phyloP scores from a whole-genome alignment of 352 stramenopile genomes.

The Phytophthora parvispora region DNA sequence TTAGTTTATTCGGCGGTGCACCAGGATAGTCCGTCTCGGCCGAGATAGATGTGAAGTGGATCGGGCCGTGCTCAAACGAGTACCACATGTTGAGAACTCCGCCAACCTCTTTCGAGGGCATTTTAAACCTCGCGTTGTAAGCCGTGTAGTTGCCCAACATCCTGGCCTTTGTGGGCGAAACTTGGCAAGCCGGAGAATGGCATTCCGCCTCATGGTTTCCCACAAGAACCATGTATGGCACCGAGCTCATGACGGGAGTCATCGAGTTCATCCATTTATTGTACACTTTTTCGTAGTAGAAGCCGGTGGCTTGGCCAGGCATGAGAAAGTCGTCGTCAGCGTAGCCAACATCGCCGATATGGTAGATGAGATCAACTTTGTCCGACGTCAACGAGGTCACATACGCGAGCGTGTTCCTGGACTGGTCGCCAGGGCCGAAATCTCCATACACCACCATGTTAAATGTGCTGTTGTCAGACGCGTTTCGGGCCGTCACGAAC shows the following conservation, averaged over 20 bases:
- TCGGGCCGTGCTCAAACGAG: constrained; percentile 81
- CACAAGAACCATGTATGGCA: constrained; percentile 83
- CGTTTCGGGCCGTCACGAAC: constrained; percentile 30
- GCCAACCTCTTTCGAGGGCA: constrained; percentile 69
- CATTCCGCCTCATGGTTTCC: constrained; percentile 92
- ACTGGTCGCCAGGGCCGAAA: constrained; percentile 42
- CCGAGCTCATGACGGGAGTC: constrained; percentile 39
- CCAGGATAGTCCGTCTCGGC: constrained; percentile 73
- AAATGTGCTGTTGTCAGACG: constrained; percentile 31
- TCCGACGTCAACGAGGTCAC: constrained; percentile 32
- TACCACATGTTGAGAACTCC: constrained; percentile 87
- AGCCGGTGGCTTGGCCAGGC: constrained; percentile 43
- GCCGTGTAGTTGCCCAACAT: constrained; percentile 80
- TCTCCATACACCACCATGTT: constrained; percentile 59
- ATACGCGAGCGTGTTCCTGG: constrained; percentile 32
- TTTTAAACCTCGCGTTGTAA: constrained; percentile 85
- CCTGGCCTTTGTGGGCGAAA: constrained; percentile 50
- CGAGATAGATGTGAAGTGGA: constrained; percentile 86
- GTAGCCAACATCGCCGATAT: constrained; percentile 71
- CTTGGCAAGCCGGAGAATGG: constrained; percentile 64
- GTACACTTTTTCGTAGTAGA: constrained; percentile 87
- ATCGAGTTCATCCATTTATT: constrained; percentile 82
- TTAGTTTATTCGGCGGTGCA: constrained; percentile 52
- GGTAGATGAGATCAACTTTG: constrained; percentile 60
- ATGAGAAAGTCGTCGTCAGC: constrained; percentile 33